Evolutionary conservation across 176 grass and related monocot species (phyloP).

Genomic region (Lolium perenne): DNA sequence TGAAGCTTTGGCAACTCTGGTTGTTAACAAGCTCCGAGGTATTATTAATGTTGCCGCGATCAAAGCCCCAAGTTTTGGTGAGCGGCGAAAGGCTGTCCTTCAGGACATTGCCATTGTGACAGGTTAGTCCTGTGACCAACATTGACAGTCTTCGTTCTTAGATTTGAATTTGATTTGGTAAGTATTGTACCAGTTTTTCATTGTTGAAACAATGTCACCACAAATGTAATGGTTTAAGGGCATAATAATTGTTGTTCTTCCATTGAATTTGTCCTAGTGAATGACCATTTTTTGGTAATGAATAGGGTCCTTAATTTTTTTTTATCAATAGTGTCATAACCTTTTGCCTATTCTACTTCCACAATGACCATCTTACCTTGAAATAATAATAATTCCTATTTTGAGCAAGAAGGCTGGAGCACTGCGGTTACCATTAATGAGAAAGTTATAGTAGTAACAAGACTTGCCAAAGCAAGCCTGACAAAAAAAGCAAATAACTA

Average conservation of each 20-base stretch:
- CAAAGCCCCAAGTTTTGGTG: slow-evolving; percentile 82
- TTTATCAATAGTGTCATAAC: neutral
- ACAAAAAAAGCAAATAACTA: neutral
- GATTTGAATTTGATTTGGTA: neutral
- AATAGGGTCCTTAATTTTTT: neutral
- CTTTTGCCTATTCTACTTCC: neutral
- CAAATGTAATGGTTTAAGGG: neutral
- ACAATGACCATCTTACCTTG: neutral
- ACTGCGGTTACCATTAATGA: neutral
- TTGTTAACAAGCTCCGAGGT: slow-evolving; percentile 78
- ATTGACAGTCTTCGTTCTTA: neutral
- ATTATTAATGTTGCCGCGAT: slow-evolving; percentile 75
- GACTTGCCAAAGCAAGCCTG: neutral
- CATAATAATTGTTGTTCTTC: neutral
- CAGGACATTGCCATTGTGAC: slow-evolving; percentile 81
- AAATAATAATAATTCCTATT: neutral
- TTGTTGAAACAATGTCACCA: neutral
- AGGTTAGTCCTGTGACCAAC: slow-evolving; percentile 41
- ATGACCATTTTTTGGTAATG: no score
- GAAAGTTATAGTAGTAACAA: neutral
- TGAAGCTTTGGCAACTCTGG: slow-evolving; percentile 77
- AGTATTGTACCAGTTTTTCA: neutral
- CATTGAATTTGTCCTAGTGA: slow-evolving; percentile 23
- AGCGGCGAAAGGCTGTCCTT: slow-evolving; percentile 68
- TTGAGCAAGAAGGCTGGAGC: neutral